A percentile compares a stretch with the other conserved stretches of the same genome.
Evolutionary conservation across 2,329 filamentous ascomycete species (phyloP).

Genomic region (Paraconiothyrium brasiliense): DNA sequence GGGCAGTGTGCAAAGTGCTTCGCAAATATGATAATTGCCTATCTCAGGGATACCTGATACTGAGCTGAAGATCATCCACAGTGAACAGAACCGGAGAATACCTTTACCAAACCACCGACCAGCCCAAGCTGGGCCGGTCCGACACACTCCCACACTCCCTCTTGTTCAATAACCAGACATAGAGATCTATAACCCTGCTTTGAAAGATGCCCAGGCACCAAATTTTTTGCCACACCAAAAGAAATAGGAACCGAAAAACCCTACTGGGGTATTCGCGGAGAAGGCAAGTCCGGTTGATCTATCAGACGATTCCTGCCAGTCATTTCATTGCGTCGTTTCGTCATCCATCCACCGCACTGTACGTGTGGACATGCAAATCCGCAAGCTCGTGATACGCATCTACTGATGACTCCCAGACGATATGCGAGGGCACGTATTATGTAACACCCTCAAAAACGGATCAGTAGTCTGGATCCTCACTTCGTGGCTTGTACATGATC

Average conservation of each 20-base stretch:
- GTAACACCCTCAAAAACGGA: not conserved
- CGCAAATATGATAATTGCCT: not conserved
- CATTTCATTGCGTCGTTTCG: conserved; percentile 2
- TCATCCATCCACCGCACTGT: not conserved
- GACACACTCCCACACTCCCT: not conserved
- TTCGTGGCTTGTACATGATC: conserved; percentile 94
- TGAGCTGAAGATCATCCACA: not conserved
- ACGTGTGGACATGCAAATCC: not conserved
- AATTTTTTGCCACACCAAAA: not conserved
- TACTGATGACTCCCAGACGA: not conserved
- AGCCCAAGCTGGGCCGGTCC: not conserved
- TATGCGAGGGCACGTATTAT: not conserved
- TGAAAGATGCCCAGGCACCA: conserved; percentile 1
- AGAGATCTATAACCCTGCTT: not conserved
- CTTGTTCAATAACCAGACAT: not conserved
- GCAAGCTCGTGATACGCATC: not conserved
- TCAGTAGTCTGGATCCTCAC: conserved; percentile 45
- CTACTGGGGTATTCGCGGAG: not conserved
- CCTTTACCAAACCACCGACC: not conserved
- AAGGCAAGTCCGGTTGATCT: not conserved
- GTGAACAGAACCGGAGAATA: not conserved
- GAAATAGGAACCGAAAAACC: not conserved
- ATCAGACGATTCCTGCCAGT: not conserved
- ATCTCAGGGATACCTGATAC: not conserved
- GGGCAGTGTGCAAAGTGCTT: not conserved